phyloP scores from a whole-genome alignment of 345 rosid genomes.

The Syzygium aromaticum region DNA sequence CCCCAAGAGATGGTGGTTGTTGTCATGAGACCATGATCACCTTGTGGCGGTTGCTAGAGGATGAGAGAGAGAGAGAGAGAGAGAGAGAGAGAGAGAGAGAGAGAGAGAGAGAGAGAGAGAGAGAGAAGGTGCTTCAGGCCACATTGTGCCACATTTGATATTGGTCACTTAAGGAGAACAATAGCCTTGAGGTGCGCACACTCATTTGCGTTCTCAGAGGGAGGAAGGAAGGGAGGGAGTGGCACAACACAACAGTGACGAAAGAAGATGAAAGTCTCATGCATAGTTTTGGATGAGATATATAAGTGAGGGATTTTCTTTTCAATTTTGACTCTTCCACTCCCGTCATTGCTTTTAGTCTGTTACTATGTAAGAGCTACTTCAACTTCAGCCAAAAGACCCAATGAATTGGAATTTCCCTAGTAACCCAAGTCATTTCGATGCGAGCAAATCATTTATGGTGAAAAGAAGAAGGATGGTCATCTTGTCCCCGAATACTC shows the following conservation, averaged over 20 bases:
- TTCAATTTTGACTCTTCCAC: background rate
- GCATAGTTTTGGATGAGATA: background rate
- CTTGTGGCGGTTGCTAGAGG: rapidly evolving
- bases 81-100: background rate
- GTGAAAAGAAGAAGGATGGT: background rate
- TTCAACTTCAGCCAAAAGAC: background rate
- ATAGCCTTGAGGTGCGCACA: too few species aligned
- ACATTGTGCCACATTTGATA: too few species aligned
- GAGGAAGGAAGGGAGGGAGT: too few species aligned
- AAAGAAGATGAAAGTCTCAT: background rate
- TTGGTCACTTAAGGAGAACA: too few species aligned
- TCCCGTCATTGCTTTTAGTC: rapidly evolving
- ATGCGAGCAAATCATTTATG: background rate
- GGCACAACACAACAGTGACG: rapidly evolving
- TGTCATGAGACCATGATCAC: background rate
- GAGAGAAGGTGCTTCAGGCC: background rate
- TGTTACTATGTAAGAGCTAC: background rate
- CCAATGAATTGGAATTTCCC: background rate
- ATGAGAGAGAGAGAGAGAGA: background rate
- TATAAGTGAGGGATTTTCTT: background rate
- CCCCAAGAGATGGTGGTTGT: background rate
- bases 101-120: background rate
- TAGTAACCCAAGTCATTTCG: background rate
- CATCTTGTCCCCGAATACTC: background rate
- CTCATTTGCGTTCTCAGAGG: too few species aligned